Percentiles rank a stretch among this genome's conserved stretches.
phyloP scores from a whole-genome alignment of 306 rosid species.

The Alnus rubra region DNA sequence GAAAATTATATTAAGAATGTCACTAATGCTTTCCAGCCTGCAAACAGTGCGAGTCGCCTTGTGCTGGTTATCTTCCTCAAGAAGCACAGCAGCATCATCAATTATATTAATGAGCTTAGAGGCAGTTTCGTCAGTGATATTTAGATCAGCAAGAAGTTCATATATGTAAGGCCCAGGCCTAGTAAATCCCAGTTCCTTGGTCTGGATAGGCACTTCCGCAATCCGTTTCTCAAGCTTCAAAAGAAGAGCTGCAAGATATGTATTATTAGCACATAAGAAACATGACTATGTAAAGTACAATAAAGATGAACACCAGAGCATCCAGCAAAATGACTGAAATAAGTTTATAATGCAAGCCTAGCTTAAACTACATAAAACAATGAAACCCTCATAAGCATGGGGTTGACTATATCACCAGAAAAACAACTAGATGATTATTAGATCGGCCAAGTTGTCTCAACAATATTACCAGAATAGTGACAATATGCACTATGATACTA shows the following conservation, averaged over 20 bases:
- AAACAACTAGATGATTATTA: conserved; percentile 25
- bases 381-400: conserved; percentile 1
- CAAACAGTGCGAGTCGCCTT: conserved; percentile 55
- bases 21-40: conserved; percentile 68
- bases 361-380: conserved; percentile 21
- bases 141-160: conserved; percentile 79
- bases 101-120: conserved; percentile 52
- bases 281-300: neutral
- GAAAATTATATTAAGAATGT: conserved; percentile 64
- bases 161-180: conserved; percentile 84
- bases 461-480: conserved; percentile 12
- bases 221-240: conserved; percentile 88
- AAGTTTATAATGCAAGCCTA: conserved; percentile 17
- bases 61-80: conserved; percentile 79
- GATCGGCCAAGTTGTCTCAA: conserved; percentile 5
- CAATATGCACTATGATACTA: conserved; percentile 23
- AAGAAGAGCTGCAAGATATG: conserved; percentile 76
- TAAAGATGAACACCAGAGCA: conserved; percentile 13
- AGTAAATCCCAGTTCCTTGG: conserved; percentile 86
- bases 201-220: conserved; percentile 79
- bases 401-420: conserved; percentile 21
- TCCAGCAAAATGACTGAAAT: conserved; percentile 16
- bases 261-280: conserved; percentile 22
- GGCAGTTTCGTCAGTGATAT: conserved; percentile 67
- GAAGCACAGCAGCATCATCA: conserved; percentile 62